Conservation (phyloP, 139 green algal species). For the Chlamydomonas schloesseri region DNA sequence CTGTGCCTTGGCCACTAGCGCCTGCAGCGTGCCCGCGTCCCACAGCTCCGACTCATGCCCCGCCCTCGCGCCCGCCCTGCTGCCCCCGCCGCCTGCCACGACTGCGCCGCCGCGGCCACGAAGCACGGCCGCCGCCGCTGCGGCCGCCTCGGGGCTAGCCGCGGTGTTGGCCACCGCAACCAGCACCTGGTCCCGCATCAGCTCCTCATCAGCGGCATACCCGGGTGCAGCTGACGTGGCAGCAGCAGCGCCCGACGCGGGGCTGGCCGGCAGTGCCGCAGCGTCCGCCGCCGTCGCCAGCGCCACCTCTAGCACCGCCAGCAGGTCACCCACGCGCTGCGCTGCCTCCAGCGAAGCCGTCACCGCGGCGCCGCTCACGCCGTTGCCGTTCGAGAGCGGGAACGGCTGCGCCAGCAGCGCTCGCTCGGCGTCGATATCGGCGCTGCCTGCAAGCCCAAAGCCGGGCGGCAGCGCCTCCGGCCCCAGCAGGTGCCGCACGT, state of each 20-base stretch:
- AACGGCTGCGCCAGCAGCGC: neutral
- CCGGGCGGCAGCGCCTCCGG: neutral
- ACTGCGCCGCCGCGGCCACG: neutral
- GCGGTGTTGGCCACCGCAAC: neutral
- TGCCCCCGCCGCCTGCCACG: neutral
- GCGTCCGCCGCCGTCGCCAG: neutral
- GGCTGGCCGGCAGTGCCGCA: too few relatives aligned
- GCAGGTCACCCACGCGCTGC: constrained; percentile 23
- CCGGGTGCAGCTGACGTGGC: too few relatives aligned
- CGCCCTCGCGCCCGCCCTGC: neutral
- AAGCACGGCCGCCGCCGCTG: neutral
- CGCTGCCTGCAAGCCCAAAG: neutral
- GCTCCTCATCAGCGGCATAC: neutral
- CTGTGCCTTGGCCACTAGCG: neutral
- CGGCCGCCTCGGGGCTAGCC: neutral
- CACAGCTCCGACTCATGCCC: neutral
- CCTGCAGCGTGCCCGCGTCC: neutral
- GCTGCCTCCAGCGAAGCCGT: constrained; percentile 16
- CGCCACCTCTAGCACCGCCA: constrained; percentile 22
- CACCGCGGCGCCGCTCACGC: neutral
- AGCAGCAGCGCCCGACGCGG: neutral
- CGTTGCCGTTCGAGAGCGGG: neutral
- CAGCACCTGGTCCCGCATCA: constrained; percentile 29
- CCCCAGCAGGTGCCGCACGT: constrained; percentile 54
- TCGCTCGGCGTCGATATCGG: neutral